phyloP scores from a whole-genome alignment of 257 asterid genomes.

The Scutellaria barbata region DNA sequence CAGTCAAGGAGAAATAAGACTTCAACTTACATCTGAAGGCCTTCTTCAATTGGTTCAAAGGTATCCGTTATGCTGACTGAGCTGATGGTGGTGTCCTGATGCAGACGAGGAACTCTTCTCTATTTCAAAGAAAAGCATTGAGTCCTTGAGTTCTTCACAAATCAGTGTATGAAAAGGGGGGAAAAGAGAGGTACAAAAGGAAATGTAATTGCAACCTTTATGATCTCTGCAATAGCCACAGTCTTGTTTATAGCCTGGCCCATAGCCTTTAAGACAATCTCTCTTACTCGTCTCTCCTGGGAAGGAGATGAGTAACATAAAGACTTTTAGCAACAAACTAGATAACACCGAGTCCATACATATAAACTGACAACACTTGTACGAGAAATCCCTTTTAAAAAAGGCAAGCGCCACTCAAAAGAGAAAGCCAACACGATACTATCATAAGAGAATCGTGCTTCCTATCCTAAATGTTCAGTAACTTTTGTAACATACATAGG shows the following conservation, averaged over 20 bases:
- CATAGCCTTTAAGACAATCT: conserved; percentile 94
- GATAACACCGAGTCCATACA: neutral
- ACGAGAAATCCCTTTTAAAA: neutral
- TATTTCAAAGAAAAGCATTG: conserved; percentile 38
- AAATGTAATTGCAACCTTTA: conserved; percentile 56
- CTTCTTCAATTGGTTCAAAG: conserved; percentile 99
- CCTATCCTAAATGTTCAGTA: neutral
- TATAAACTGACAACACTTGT: neutral
- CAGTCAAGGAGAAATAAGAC: neutral
- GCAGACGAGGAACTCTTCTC: conserved; percentile 82
- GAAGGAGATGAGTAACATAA: conserved; percentile 17
- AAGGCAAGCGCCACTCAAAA: neutral
- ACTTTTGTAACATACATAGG: neutral
- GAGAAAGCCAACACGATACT: neutral
- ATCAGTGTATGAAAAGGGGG: neutral
- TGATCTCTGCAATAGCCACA: conserved; percentile 79
- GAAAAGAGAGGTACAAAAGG: neutral
- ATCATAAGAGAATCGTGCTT: neutral
- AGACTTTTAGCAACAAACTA: neutral
- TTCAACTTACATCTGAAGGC: conserved; percentile 81
- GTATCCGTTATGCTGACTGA: conserved; percentile 89
- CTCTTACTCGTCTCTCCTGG: conserved; percentile 78
- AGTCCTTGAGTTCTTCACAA: conserved; percentile 19
- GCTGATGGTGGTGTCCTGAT: conserved; percentile 88
- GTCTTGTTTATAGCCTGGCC: conserved; percentile 95